Evolutionary conservation across 805 yeast genomes (phyloP).

Genomic region (Sungouiella blattae): DNA sequence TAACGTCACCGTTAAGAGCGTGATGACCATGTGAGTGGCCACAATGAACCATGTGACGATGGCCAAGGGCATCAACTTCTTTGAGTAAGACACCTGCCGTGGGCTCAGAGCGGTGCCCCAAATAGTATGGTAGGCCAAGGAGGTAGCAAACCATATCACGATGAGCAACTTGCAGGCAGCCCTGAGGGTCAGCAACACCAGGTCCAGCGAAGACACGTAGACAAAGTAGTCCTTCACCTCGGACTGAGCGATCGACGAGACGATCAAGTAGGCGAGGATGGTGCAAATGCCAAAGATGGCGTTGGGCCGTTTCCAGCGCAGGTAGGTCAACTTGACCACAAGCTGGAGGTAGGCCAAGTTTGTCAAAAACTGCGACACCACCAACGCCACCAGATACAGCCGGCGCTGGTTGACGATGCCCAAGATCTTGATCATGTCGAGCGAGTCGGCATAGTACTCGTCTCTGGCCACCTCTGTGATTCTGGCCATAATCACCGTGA

Average conservation of each 20-base stretch:
- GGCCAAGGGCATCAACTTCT: slow-evolving; percentile 47
- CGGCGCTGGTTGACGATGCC: slow-evolving; percentile 33
- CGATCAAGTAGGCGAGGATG: slow-evolving; percentile 14
- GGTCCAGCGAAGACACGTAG: not conserved
- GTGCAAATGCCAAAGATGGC: slow-evolving; percentile 18
- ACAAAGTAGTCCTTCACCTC: not conserved
- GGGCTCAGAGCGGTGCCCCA: slow-evolving; percentile 27
- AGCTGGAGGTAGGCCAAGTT: slow-evolving; percentile 58
- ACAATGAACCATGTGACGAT: slow-evolving; percentile 39
- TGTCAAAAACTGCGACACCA: slow-evolving; percentile 42
- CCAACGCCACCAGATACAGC: slow-evolving; percentile 35
- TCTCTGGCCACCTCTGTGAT: slow-evolving; percentile 42
- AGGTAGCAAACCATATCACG: slow-evolving; percentile 26
- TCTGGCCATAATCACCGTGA: slow-evolving; percentile 48
- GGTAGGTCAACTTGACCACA: slow-evolving; percentile 22
- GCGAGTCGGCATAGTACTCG: slow-evolving; percentile 53
- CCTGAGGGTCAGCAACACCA: slow-evolving; percentile 25
- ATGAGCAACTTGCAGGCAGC: slow-evolving; percentile 26
- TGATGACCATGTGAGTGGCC: slow-evolving; percentile 32
- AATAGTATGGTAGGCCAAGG: slow-evolving; percentile 37
- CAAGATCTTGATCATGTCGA: slow-evolving; percentile 47
- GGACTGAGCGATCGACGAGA: slow-evolving; percentile 6
- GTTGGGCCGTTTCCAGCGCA: slow-evolving; percentile 23
- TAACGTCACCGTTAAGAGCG: slow-evolving; percentile 22
- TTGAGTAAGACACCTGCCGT: slow-evolving; percentile 43